phyloP scores from a whole-genome alignment of 2,329 filamentous ascomycete genomes.

The Alternaria gansuensis region DNA sequence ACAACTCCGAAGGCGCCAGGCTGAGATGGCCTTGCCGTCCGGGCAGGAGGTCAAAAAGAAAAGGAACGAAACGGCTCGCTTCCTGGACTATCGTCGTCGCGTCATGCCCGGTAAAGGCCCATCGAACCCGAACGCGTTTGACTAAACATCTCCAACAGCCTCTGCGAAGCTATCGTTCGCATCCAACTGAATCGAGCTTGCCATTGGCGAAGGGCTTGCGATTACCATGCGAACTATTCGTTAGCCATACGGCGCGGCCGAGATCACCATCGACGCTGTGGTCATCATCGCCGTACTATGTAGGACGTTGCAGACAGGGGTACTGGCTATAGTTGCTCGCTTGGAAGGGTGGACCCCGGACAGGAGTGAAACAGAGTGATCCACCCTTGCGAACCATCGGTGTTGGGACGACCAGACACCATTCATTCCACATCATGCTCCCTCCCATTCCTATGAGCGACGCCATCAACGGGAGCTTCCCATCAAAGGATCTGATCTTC shows the following conservation, averaged over 20 bases:
- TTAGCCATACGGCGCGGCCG: conserved; percentile 17
- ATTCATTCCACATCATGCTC: conserved; percentile 8
- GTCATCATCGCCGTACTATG: conserved; percentile 15
- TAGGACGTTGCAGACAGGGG: conserved; percentile 18
- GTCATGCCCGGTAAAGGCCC: conserved; percentile 10
- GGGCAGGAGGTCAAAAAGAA: conserved; percentile 12
- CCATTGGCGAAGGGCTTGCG: conserved; percentile 1
- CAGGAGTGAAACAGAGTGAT: conserved; percentile 9
- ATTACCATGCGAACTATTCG: conserved; percentile 20
- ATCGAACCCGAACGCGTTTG: neutral
- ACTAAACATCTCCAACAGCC: neutral
- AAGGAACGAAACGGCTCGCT: conserved; percentile 8
- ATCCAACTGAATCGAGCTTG: neutral
- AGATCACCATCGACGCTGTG: conserved; percentile 11
- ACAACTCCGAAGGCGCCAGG: conserved; percentile 12
- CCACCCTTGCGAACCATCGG: conserved; percentile 8
- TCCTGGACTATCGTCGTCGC: conserved; percentile 6
- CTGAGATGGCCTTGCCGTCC: conserved; percentile 1
- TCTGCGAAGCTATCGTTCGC: conserved; percentile 1
- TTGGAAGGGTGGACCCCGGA: conserved; percentile 10
- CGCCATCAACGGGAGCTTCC: conserved; percentile 19
- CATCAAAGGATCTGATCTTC: conserved; percentile 10
- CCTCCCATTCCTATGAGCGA: neutral
- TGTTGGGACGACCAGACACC: neutral
- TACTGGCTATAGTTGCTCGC: conserved; percentile 13